These are phyloP conservation scores for Colletotrichum sansevieriae DNA, from an alignment of 2,329 filamentous ascomycete genomes.

Conservation along the genomic window DNA sequence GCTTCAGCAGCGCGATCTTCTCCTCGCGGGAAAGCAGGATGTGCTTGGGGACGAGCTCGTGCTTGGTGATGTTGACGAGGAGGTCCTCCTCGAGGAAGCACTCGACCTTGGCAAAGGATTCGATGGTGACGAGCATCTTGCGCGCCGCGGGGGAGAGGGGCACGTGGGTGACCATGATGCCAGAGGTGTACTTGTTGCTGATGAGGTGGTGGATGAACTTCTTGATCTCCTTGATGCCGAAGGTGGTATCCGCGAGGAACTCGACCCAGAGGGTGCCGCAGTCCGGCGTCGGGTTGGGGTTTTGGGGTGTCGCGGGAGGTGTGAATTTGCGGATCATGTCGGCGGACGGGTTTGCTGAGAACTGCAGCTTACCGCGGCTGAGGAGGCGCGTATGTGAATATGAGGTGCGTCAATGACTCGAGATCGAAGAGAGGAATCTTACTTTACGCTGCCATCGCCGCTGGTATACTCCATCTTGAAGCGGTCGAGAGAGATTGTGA, in stretches of 20 bases:
- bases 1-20: constrained; percentile 85
- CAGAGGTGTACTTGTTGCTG: constrained; percentile 85
- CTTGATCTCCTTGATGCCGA: constrained; percentile 94
- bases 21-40: constrained; percentile 91
- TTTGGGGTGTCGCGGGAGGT: constrained; percentile 74
- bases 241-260: constrained; percentile 83
- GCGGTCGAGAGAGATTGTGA: constrained; percentile 85
- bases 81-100: constrained; percentile 96
- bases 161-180: constrained; percentile 88
- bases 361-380: constrained; percentile 87
- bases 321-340: constrained; percentile 89
- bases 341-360: constrained; percentile 87
- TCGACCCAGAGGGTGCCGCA: constrained; percentile 94
- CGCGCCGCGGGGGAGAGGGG: constrained; percentile 88
- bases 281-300: constrained; percentile 78
- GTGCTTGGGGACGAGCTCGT: constrained; percentile 96
- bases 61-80: constrained; percentile 97
- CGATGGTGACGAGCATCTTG: constrained; percentile 84
- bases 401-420: not conserved
- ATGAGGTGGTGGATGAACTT: constrained; percentile 86
- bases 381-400: constrained; percentile 27
- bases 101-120: constrained; percentile 85
- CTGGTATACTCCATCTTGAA: constrained; percentile 82
- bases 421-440: constrained; percentile 52
- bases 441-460: constrained; percentile 82